Evolutionary conservation across 2,329 filamentous ascomycete species (phyloP), one percentile per base, ranked within the genome.

Genomic region (Gremmenia infestans): DNA sequence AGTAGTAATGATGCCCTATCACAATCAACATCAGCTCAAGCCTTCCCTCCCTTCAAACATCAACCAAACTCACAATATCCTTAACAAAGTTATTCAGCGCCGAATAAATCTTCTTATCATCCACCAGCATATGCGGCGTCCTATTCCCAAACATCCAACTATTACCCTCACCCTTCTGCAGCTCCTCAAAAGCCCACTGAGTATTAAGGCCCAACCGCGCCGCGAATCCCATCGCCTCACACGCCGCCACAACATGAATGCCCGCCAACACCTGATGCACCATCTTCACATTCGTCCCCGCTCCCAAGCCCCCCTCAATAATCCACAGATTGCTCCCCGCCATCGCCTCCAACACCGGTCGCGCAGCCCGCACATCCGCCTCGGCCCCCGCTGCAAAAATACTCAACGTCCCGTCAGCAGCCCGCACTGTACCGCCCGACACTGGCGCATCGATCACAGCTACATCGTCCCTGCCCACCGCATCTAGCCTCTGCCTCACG

Each of bases 381-480:
- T 80, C 76, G 0, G 80, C 74, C 0, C 78, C 86, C 2, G 84
- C 83, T 0, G 86, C 86, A 81, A 92, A 89, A 67, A 92, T 91
- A 6, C 86, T 88, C 43, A 91, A 73, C 0, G 87, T 89, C 3
- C 88, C 88, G 49, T 87, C 80, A 0, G 85, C 86, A 1, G 87
- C 87, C 36, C 87, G 78, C 9, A 79, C 76, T 0, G 85, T 81
- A 1, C 88, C 88, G 0, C 88, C 88, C 0, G 86, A 89, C 0
- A 91, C 88, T 0, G 88, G 88, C 22, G 81, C 80, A 70, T 91
- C 88, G 50, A 92, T 79, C 51, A 91, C 79, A 50, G 77, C 74
- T 32, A 91, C 78, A 66, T 91, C 88, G 2, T 71, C 68, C 6
- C 87, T 76, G 78, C 81, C 42, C 35, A 76, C 71, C 9, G 76